Evolutionary conservation across 2,329 filamentous ascomycete species (phyloP).

Genomic region (Claviceps arundinis): DNA sequence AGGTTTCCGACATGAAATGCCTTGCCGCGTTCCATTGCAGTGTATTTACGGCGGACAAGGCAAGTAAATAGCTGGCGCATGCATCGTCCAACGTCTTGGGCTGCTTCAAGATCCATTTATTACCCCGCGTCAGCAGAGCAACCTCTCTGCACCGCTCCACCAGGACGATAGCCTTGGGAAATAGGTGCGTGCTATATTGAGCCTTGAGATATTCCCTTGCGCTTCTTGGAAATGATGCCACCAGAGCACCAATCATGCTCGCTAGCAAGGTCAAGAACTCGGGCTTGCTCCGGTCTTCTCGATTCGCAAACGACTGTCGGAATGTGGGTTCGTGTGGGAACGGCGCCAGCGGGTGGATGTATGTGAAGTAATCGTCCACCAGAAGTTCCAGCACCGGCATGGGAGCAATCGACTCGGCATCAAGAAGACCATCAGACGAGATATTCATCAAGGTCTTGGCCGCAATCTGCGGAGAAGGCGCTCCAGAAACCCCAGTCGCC

Average conservation of each 20-base stretch:
- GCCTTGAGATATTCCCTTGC: constrained; percentile 55
- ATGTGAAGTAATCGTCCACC: constrained; percentile 73
- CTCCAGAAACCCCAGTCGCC: constrained; percentile 10
- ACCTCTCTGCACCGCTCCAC: constrained; percentile 59
- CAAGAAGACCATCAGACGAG: constrained; percentile 27
- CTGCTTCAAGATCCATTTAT: constrained; percentile 33
- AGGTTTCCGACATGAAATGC: constrained; percentile 58
- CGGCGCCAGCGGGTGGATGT: constrained; percentile 63
- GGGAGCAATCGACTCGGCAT: constrained; percentile 59
- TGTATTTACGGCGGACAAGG: constrained; percentile 52
- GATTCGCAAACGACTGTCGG: constrained; percentile 50
- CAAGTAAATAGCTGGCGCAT: constrained; percentile 65
- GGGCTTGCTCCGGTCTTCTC: constrained; percentile 52
- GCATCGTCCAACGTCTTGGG: constrained; percentile 40
- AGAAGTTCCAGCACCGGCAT: constrained; percentile 54
- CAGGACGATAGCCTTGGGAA: constrained; percentile 55
- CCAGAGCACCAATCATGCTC: constrained; percentile 62
- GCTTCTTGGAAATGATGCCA: constrained; percentile 62
- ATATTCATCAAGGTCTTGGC: constrained; percentile 37
- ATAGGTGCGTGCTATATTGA: constrained; percentile 49
- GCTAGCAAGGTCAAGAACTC: constrained; percentile 58
- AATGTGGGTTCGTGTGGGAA: constrained; percentile 73
- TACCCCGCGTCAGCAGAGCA: constrained; percentile 52
- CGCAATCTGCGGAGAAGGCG: constrained; percentile 31
- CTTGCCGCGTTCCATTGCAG: constrained; percentile 54